These are phyloP conservation scores for Cryptococcus sp. DNA, from an alignment of 1,284 basidiomycete species.

Conservation along the genomic window DNA sequence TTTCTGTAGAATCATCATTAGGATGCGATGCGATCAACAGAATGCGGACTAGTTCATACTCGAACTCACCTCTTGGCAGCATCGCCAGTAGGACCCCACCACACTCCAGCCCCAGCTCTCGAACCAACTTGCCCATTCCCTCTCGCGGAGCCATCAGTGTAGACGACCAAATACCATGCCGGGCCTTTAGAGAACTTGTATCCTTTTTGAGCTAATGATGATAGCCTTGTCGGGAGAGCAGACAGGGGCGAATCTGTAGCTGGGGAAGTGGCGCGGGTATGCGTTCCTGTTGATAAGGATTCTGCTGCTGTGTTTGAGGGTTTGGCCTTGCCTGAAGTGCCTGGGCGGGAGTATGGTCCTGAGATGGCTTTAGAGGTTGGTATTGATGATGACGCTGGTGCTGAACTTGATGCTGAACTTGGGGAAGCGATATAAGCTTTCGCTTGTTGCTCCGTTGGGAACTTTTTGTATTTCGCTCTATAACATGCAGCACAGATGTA, in stretches of 20 bases:
- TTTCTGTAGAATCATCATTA: conserved; percentile 26
- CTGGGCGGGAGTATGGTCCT: too few relatives aligned
- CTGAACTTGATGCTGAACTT: conserved; percentile 5
- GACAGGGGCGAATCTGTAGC: conserved; percentile 1
- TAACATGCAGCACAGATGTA: background rate
- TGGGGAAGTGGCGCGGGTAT: conserved; percentile 9
- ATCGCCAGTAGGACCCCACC: conserved; percentile 41
- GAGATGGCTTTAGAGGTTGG: conserved; percentile 1
- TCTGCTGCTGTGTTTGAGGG: background rate
- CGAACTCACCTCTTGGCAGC: conserved; percentile 25
- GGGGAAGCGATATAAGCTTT: conserved; percentile 24
- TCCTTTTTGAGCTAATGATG: conserved; percentile 27
- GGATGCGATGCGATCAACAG: too few relatives aligned
- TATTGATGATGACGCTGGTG: conserved; percentile 1
- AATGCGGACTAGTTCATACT: background rate
- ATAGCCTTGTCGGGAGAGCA: conserved; percentile 18
- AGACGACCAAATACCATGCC: conserved; percentile 43
- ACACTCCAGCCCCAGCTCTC: conserved; percentile 51
- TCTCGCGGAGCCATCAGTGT: conserved; percentile 49
- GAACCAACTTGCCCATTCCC: conserved; percentile 46
- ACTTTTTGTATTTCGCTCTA: conserved; percentile 51
- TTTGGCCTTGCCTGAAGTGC: too few relatives aligned
- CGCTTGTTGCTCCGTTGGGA: conserved; percentile 35
- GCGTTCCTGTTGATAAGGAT: background rate
- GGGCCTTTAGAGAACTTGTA: conserved; percentile 29